These are phyloP conservation scores for Pisolithus orientalis DNA, from an alignment of 768 basidiomycete genomes.

Conservation along the genomic window DNA sequence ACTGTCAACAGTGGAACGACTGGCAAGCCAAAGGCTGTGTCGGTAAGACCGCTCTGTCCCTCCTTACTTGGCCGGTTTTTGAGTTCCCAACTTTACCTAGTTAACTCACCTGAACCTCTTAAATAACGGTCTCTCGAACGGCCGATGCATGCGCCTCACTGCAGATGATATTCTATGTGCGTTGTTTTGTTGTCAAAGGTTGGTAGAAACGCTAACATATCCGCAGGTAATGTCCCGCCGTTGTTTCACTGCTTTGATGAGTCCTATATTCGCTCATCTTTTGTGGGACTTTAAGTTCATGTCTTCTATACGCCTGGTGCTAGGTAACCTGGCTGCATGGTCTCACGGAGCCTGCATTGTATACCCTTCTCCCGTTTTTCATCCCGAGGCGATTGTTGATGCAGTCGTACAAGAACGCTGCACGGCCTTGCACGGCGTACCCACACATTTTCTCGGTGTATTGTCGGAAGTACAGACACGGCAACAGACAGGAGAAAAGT, in stretches of 20 bases:
- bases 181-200: conserved; percentile 12
- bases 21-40: conserved; percentile 76
- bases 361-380: conserved; percentile 62
- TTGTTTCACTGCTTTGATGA: conserved; percentile 88
- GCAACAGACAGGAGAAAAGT: conserved; percentile 34
- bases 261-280: conserved; percentile 27
- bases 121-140: conserved; percentile 71
- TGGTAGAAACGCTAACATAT: not conserved
- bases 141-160: conserved; percentile 63
- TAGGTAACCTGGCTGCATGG: conserved; percentile 79
- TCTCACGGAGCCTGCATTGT: conserved; percentile 66
- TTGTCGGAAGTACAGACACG: conserved; percentile 60
- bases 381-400: conserved; percentile 63
- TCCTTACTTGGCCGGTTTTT: not conserved
- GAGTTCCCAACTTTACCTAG: conserved; percentile 28
- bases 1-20: conserved; percentile 59
- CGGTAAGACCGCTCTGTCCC: conserved; percentile 37
- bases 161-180: conserved; percentile 63
- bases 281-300: conserved; percentile 11
- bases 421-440: conserved; percentile 79
- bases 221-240: conserved; percentile 72
- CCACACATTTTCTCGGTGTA: conserved; percentile 78
- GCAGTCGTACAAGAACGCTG: conserved; percentile 63
- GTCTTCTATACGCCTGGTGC: conserved; percentile 53
- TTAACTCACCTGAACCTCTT: conserved; percentile 75